Percentiles rank a stretch among this genome's conserved stretches.
Conservation (phyloP, 2,329 filamentous ascomycete species). For the Sclerotinia sclerotiorum region DNA sequence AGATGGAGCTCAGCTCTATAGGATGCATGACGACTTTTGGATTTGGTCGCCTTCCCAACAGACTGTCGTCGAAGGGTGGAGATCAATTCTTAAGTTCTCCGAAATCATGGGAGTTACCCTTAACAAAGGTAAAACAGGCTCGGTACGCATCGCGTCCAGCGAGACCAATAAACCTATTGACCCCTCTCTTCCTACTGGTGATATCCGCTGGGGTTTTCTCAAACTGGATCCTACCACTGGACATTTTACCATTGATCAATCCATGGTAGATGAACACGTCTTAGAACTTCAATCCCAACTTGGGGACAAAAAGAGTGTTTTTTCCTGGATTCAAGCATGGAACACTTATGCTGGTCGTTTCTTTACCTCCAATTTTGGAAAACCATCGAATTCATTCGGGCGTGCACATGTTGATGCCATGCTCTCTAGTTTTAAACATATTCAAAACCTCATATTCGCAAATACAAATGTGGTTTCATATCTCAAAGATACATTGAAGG, state of each 20-base stretch:
- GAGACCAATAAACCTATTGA: slow-evolving; percentile 19
- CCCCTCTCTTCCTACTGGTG: slow-evolving; percentile 49
- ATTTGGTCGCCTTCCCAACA: slow-evolving; percentile 58
- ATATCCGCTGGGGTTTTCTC: slow-evolving; percentile 60
- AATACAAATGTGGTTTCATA: slow-evolving; percentile 47
- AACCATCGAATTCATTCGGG: slow-evolving; percentile 55
- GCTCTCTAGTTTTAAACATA: slow-evolving; percentile 51
- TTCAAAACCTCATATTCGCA: slow-evolving; percentile 53
- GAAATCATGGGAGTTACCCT: slow-evolving; percentile 56
- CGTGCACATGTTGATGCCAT: slow-evolving; percentile 56
- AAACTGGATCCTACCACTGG: slow-evolving; percentile 50
- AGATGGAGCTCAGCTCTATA: slow-evolving; percentile 54
- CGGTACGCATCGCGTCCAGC: slow-evolving; percentile 44
- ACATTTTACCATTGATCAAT: slow-evolving; percentile 55
- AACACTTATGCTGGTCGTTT: slow-evolving; percentile 58
- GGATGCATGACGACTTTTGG: slow-evolving; percentile 67
- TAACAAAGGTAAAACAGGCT: slow-evolving; percentile 59
- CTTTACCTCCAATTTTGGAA: slow-evolving; percentile 58
- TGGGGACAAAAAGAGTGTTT: slow-evolving; percentile 50
- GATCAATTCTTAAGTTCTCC: slow-evolving; percentile 55
- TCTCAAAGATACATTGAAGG: slow-evolving; percentile 49
- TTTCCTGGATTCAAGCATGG: slow-evolving; percentile 60
- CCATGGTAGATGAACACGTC: slow-evolving; percentile 56
- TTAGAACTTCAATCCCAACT: slow-evolving; percentile 57
- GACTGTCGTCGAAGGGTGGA: slow-evolving; percentile 58